Evolutionary conservation across 1,284 basidiomycete genomes (phyloP), one percentile per base, ranked within the genome.

Genomic region (Trametes polyzona): DNA sequence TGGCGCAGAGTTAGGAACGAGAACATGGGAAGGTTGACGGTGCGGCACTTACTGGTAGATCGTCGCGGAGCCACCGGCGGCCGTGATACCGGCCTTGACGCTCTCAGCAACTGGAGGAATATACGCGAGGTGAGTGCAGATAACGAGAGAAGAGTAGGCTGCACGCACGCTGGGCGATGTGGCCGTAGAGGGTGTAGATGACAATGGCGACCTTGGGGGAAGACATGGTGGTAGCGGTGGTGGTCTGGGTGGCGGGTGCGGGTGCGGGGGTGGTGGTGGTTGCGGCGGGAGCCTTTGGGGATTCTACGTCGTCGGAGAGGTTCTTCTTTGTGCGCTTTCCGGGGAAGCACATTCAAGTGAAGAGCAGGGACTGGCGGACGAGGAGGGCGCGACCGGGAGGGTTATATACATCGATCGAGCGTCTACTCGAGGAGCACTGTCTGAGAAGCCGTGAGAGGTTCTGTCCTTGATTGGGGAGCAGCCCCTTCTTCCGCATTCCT

Each of bases 121-220:
- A 23, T 43, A 23, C 29, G 24, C 21, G 41, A 50, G 52, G 36
- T 52, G 32, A 48, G 50, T 30, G 50, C 16, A 9, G 4, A n/a
- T 17, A 16, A 35, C 23, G 14, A 14, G 5, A 23, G 11, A 35
- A 3, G 41, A 29, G 33, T 17, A 29, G 14, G 23, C 6, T 26
- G 23, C 17, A 81, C 87, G 44, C 69, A 92, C 89, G 47, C 68
- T 82, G 83, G 65, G 79, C 80, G 71, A 93, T 83, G 74, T 95
- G 93, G 64, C 91, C 91, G 71, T 90, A 94, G 74, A 90, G 82
- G 55, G 87, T 78, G 80, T 95, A 95, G 79, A 92, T 88, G 67
- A 92, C 74, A 67, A 95, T 92, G 55, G 88, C 92, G 69, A 92
- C 79, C 69, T 83, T 85, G 46, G 90, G 87, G 23, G 67, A 51